Evolutionary conservation across 352 stramenopile genomes (phyloP).

Genomic region (Pythium utonaiense): DNA sequence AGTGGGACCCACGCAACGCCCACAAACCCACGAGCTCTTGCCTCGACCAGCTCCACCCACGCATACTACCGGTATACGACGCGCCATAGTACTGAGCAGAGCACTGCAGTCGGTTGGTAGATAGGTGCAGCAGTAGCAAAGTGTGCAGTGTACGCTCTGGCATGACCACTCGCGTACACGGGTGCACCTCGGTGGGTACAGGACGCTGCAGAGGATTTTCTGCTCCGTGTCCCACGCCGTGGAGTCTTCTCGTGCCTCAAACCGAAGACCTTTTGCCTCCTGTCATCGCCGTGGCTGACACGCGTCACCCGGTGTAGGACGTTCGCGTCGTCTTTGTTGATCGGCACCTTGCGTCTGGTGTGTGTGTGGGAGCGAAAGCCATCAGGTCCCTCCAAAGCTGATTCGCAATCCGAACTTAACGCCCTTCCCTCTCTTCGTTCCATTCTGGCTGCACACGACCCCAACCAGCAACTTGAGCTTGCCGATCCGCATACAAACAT

Average conservation of each 20-base stretch:
- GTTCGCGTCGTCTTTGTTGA: conserved; percentile 15
- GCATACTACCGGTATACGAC: too few species aligned
- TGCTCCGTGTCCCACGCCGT: too few species aligned
- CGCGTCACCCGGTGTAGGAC: conserved; percentile 10
- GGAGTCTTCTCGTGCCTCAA: too few species aligned
- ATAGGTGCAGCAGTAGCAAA: too few species aligned
- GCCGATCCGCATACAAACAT: neutral
- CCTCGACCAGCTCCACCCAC: conserved; percentile 2
- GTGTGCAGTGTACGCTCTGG: too few species aligned
- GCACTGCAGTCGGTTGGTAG: too few species aligned
- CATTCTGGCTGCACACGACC: neutral
- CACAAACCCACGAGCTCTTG: neutral
- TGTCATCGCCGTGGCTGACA: neutral
- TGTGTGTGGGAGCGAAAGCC: neutral
- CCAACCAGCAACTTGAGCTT: conserved; percentile 7
- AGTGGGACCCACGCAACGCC: neutral
- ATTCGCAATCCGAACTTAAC: conserved; percentile 22
- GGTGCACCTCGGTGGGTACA: too few species aligned
- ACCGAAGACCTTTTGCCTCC: neutral
- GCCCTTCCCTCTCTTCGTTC: neutral
- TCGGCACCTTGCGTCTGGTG: conserved; percentile 12
- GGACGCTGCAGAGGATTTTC: too few species aligned
- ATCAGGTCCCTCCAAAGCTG: neutral
- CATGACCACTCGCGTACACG: too few species aligned
- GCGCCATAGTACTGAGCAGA: too few species aligned